Base-by-base conservation (phyloP, 345 rosid genomes). In the Excoecaria cochinchinensis region DNA sequence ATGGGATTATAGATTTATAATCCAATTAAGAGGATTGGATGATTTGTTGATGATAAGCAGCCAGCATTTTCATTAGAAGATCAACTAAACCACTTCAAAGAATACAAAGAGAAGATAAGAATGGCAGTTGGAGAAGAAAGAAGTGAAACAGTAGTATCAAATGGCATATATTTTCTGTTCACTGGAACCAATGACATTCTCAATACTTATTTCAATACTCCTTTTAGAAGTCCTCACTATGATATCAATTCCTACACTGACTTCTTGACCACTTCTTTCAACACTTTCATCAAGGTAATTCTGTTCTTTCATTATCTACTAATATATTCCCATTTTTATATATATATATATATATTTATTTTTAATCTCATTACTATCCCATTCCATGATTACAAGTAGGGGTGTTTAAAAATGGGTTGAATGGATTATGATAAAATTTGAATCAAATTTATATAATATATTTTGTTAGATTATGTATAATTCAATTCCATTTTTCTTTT, bases 61-160 rank as follows among this genome's bases (percentile, higher is more conserved):
- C 78, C 85, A 8, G 90, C 79, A 0, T 48, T 87, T 72, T 75
- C 97, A 2, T 61, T 90, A 63, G 39, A 84, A 36, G 80, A 85
- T 63, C 97, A 91, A 69, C 14, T 90, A 8, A 67, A 81, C 6
- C 15, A 81, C 68, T 86, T 85, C 77, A 84, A 76, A 70, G 72
- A 82, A 38, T 80, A 75, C 74, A 6, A 58, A 64, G 40, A 36
- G 55, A 86, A 78, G 69, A 66, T 86, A 47, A 71, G 66, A 14
- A 36, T 79, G 11, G 79, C 66, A 0, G 78, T 80, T 25, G 90
- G 85, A 73, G 76, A 73, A 56, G 77, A 71, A 38, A 74, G 51
- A 71, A 59, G 77, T 0, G 39, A 66, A 8, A 2, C 51, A 3
- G 76, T 87, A 12, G 24, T 81, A 19, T 48, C 79, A 4, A 68